A percentile compares a stretch with the other conserved stretches of the same genome.
Conservation (phyloP, 805 yeast species). For the Wilhelminamyces savonicus region DNA sequence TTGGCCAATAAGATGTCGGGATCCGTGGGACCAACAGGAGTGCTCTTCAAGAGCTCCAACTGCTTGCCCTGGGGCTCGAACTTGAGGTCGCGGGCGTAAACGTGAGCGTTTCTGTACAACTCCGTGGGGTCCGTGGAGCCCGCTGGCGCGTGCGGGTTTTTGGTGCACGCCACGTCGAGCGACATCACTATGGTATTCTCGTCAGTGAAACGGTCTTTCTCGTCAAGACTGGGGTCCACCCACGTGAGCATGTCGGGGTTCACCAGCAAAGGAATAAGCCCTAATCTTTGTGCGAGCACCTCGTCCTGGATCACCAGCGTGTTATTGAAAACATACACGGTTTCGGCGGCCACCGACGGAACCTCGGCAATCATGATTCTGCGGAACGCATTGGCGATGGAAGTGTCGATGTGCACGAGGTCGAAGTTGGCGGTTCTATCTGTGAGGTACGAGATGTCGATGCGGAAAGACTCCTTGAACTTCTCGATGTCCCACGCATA, state of each 20-base stretch:
- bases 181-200: slow-evolving; percentile 84
- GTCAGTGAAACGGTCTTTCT: slow-evolving; percentile 67
- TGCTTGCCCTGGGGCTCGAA: slow-evolving; percentile 93
- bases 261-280: slow-evolving; percentile 81
- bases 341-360: slow-evolving; percentile 93
- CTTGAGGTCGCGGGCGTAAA: slow-evolving; percentile 83
- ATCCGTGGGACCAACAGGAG: slow-evolving; percentile 71
- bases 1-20: slow-evolving; percentile 89
- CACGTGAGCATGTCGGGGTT: slow-evolving; percentile 87
- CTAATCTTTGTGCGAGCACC: slow-evolving; percentile 92
- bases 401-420: slow-evolving; percentile 78
- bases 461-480: slow-evolving; percentile 62
- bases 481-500: slow-evolving; percentile 79
- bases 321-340: slow-evolving; percentile 84
- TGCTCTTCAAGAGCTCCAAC: slow-evolving; percentile 56
- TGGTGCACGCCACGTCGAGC: slow-evolving; percentile 76
- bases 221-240: slow-evolving; percentile 64
- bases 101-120: slow-evolving; percentile 74
- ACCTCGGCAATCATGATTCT: slow-evolving; percentile 96
- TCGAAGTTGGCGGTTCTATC: slow-evolving; percentile 82
- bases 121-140: slow-evolving; percentile 77
- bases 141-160: slow-evolving; percentile 76
- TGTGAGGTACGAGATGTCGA: slow-evolving; percentile 58
- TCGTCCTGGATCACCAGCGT: slow-evolving; percentile 97
- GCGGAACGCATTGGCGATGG: slow-evolving; percentile 93